Evolutionary conservation across 2,329 filamentous ascomycete species (phyloP).

Genomic region (Scedosporium minutisporum): DNA sequence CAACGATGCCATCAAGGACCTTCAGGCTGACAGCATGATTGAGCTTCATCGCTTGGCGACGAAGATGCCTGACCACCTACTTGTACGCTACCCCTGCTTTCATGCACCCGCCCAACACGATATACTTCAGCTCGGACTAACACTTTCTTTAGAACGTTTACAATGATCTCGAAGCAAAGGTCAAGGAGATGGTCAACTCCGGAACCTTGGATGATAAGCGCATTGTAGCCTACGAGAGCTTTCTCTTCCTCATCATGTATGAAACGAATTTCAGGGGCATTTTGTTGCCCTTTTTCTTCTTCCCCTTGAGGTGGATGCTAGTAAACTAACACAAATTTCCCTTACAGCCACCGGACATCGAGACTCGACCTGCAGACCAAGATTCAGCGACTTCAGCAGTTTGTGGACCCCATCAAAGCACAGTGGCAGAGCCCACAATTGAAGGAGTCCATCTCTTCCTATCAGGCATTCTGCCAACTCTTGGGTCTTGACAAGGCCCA

Average conservation of each 20-base stretch:
- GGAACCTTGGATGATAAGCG: conserved; percentile 71
- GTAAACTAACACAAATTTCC: not conserved
- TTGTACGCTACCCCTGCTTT: conserved; percentile 37
- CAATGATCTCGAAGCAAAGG: conserved; percentile 72
- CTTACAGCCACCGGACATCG: conserved; percentile 62
- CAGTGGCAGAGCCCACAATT: conserved; percentile 70
- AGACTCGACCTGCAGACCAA: conserved; percentile 64
- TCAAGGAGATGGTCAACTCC: conserved; percentile 68
- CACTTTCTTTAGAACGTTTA: conserved; percentile 56
- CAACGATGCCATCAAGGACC: conserved; percentile 80
- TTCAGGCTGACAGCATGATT: conserved; percentile 75
- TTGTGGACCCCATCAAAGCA: conserved; percentile 71
- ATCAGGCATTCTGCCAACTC: conserved; percentile 68
- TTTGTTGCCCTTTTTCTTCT: not conserved
- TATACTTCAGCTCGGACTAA: conserved; percentile 12
- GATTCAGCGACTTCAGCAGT: conserved; percentile 61
- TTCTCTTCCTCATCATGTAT: conserved; percentile 85
- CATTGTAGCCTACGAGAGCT: conserved; percentile 76
- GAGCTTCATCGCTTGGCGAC: conserved; percentile 83
- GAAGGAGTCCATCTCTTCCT: conserved; percentile 59
- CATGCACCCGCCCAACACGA: not conserved
- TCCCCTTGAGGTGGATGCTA: not conserved
- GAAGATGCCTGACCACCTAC: conserved; percentile 83
- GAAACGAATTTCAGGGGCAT: conserved; percentile 13
- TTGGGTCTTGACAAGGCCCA: conserved; percentile 74